Base-by-base conservation (phyloP, 2,329 filamentous ascomycete species). In the Decorospora gaudefroyi region DNA sequence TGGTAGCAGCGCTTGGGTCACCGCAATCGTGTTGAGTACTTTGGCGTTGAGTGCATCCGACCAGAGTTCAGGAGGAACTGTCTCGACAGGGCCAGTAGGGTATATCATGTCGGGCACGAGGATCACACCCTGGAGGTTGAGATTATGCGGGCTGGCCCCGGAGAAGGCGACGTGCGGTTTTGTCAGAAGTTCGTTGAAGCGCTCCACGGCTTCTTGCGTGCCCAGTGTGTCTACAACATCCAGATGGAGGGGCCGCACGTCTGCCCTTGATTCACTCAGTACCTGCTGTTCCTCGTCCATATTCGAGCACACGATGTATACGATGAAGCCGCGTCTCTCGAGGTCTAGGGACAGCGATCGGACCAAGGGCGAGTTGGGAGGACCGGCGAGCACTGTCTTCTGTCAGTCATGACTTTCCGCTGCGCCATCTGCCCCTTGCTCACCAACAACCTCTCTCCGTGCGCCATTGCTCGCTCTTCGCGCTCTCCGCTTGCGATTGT, bases 31-130 rank as follows among this genome's bases (percentile, higher is more conserved):
- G 44, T 90, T 87, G 41, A 97, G 80, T 9, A 99, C 81, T 63
- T 95, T 91, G 11, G 90, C 92, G 70, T 96, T 96, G 69, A 97
- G 84, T 22, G 90, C 86, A 65, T 96, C 90, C 53, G 89, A 88
- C 75, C 95, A 93, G 60, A 83, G 85, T 19, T 88, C 88, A 0
- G 89, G 85, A 5, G 88, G 84, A 46, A 96, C 86, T 3, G 89
- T 91, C 50, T 90, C 89, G 50, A 97, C 87, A 13, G 89, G 87
- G 3, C 88, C 89, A 17, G 86, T 85, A 38, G 89, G 86, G 69
- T 91, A 95, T n/a, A 70, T 66, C 63, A 87, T 84, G 46, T 79
- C 88, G 2, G 92, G 92, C 16, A 96, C 86, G 52, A 97, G 76
- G 40, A 99, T 82, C 40, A 97, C 77, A 25, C 89, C 87, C 45